Conservation (phyloP, 495 filamentous ascomycete species). For the Penicillium alfredii region DNA sequence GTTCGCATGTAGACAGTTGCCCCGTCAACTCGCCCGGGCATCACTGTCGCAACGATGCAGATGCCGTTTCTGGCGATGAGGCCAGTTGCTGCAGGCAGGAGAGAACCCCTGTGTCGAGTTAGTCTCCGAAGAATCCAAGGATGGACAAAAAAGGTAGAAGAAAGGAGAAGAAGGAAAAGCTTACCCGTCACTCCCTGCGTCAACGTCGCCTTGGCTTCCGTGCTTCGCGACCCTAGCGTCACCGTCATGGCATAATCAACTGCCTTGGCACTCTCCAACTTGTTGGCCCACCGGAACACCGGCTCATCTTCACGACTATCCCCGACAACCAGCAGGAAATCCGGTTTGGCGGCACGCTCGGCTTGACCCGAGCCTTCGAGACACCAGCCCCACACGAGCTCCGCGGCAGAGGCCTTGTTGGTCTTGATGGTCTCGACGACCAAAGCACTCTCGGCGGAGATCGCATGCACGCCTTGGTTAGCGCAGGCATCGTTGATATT, state of each 20-base stretch:
- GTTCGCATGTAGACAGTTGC: not conserved
- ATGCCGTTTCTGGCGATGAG: constrained; percentile 2
- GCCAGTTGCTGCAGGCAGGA: constrained; percentile 30
- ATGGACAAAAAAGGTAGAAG: no score
- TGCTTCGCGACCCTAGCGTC: constrained; percentile 75
- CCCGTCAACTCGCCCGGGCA: not conserved
- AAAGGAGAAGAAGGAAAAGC: constrained; percentile 1
- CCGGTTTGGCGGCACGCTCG: constrained; percentile 41
- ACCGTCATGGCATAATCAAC: constrained; percentile 73
- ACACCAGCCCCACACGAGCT: constrained; percentile 56
- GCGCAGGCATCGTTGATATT: constrained; percentile 91
- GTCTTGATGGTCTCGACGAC: constrained; percentile 74
- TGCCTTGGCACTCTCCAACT: constrained; percentile 46
- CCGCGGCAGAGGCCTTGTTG: constrained; percentile 78
- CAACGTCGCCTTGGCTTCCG: constrained; percentile 76
- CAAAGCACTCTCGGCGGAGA: constrained; percentile 71
- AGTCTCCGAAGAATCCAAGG: no score
- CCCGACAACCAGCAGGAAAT: constrained; percentile 81
- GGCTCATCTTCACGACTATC: constrained; percentile 89
- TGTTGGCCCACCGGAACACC: constrained; percentile 89
- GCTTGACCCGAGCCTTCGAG: constrained; percentile 30
- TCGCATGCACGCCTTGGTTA: constrained; percentile 72
- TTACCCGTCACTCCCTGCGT: constrained; percentile 82
- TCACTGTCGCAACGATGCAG: constrained; percentile 4
- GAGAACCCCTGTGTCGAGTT: constrained; percentile 24